phyloP scores from a whole-genome alignment of 768 basidiomycete species.

The Rhodosporidiobolus odoratus region DNA sequence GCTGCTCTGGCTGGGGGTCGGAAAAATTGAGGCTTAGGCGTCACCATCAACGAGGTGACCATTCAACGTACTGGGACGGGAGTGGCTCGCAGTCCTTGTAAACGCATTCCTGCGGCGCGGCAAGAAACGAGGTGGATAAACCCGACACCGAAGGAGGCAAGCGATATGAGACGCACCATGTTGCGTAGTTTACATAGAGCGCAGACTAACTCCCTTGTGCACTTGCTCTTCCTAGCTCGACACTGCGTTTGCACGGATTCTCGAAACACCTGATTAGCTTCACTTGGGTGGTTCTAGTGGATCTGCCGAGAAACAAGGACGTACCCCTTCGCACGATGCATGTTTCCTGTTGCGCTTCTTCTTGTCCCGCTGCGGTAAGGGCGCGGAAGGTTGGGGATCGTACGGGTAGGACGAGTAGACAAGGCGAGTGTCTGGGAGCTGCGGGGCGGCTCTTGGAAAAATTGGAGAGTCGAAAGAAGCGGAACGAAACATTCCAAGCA shows the following conservation, averaged over 20 bases:
- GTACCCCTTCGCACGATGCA: constrained; percentile 10
- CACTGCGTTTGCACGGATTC: background rate
- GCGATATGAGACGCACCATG: background rate
- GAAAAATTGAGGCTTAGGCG: no score
- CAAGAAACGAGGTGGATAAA: no score
- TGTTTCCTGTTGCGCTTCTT: background rate
- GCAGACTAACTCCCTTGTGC: constrained; percentile 2
- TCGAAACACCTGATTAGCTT: no score
- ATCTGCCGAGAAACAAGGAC: background rate
- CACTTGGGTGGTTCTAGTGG: background rate
- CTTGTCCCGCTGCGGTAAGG: no score
- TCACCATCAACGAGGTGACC: no score
- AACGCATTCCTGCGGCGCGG: background rate
- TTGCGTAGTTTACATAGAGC: background rate
- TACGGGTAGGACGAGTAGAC: background rate
- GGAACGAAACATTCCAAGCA: background rate
- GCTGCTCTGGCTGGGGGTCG: background rate
- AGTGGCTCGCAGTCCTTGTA: background rate
- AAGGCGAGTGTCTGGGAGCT: background rate
- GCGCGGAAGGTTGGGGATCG: background rate
- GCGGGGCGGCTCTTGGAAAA: background rate
- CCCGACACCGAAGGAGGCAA: no score
- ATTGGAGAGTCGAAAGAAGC: background rate
- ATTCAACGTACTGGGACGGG: no score
- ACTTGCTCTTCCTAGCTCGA: background rate